Evolutionary conservation across 768 basidiomycete species (phyloP), one percentile per base, ranked within the genome.

Genomic region (Wakefieldia striispora): DNA sequence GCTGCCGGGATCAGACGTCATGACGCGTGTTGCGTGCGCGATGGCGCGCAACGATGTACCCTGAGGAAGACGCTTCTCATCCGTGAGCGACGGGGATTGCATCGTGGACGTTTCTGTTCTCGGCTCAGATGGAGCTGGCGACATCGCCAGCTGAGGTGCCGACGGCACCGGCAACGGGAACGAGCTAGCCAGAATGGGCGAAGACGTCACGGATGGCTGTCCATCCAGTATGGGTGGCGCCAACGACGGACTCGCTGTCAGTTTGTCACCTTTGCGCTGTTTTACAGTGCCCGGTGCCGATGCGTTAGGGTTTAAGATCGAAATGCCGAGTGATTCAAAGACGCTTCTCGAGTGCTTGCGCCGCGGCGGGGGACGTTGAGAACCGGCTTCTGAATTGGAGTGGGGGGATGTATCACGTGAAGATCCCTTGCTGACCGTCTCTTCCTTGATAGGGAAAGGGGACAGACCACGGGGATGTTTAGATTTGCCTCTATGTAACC

Each of bases 21-120:
- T 91, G n/a, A 92, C 85, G 3, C 91, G 81, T 1, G 86, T 92
- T 1, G 91, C 89, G 47, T 91, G 84, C 16, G 80, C 78, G 47
- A 93, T 90, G 2, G 91, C 91, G 6, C 81, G 80, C 2, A 93
- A 63, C 0, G 87, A 79, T 0, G 83, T 66, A 1, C 88, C 86
- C 59, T 91, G 89, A 0, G 62, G 70, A 7, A 47, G 63, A 35
- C 54, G 65, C 36, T 67, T 68, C 27, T 68, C 66, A 36, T 62
- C 69, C 6, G 27, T 17, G 6, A 64, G 29, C 17, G 62, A 58
- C 0, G 54, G 64, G 35, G 69, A 60, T 17, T 59, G 58, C 47
- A 55, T 61, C 27, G 66, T 68, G 9, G 58, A 63, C 1, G 67
- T 63, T 40, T 65, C 65, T 3, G 61, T 57, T 34, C 37, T 59